Evolutionary conservation across 163 green algal species (phyloP), one percentile per base, ranked within the genome.

Genomic region (Dunaliella salina): DNA sequence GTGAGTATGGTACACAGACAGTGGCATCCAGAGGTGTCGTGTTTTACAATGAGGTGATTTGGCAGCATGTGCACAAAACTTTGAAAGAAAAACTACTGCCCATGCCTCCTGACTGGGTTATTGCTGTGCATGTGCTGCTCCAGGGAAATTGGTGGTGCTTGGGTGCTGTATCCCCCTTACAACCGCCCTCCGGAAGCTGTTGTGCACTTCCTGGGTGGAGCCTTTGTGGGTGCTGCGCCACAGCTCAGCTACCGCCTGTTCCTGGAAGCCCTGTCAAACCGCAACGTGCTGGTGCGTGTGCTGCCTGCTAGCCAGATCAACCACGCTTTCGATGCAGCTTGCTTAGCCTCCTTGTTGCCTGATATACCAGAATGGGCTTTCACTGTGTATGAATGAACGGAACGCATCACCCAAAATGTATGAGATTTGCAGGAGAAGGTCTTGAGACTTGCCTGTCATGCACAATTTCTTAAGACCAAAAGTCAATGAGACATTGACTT

Each of bases 211-310:
- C 85, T 96, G 32, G 96, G 96, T 1, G 96, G 92, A 11, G 94
- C 95, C 18, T 97, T 98, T 88, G 94, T 98, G n/a, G 96, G 96
- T 12, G 95, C 95, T 29, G 94, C 95, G 0, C 96, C 96, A 33
- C 95, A 98, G 91, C 88, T 98, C 30, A 92, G 91, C 0, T 98
- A 98, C 91, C 84, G 94, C 22, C 86, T 92, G 4, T 91, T 96
- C 17, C 84, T 96, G 29, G 92, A 95, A 86, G 86, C 86, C 29
- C 88, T 94, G 50, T 86, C 92, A 22, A 86, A 88, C 79, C 84
- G 90, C 0, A 88, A 92, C 50, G 84, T 92, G 12, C 33, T 92
- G 83, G 91, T 91, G 50, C 33, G 85, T 50, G 40, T 50, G 40
- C 40, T 50, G n/a, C 40, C 34, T 20, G 67, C 33, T n/a, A n/a